These are phyloP conservation scores for Hysterangium stoloniferum DNA, from an alignment of 768 basidiomycete species.

Conservation along the genomic window DNA sequence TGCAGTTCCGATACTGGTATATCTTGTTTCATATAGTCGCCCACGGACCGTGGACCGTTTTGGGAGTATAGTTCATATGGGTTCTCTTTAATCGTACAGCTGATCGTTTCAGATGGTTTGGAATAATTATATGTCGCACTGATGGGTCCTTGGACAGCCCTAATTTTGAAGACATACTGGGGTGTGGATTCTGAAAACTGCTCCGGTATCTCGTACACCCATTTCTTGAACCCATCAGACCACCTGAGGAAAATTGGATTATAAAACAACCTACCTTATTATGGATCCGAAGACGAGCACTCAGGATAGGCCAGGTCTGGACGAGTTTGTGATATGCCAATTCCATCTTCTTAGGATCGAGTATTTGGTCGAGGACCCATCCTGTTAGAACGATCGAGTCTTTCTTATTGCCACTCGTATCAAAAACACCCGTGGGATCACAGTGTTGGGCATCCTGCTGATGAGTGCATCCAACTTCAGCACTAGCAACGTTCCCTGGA, in stretches of 20 bases:
- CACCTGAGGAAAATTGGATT: background rate
- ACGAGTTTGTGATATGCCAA: slow-evolving; percentile 5
- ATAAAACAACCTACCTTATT: slow-evolving; percentile 4
- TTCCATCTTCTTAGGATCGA: slow-evolving; percentile 9
- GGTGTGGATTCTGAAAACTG: slow-evolving; percentile 3
- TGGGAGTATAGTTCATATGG: slow-evolving; percentile 1
- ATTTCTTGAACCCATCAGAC: slow-evolving; percentile 4
- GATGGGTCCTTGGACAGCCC: background rate
- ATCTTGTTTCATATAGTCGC: slow-evolving; percentile 5
- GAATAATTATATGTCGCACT: background rate
- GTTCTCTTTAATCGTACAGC: slow-evolving; percentile 5
- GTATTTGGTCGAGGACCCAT: slow-evolving; percentile 9
- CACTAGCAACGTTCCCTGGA: no score
- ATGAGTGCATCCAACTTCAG: no score
- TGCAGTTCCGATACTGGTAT: slow-evolving; percentile 9
- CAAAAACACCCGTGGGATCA: slow-evolving; percentile 12
- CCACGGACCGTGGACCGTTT: slow-evolving; percentile 11
- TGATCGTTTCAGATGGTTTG: slow-evolving; percentile 1
- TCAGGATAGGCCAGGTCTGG: slow-evolving; percentile 11
- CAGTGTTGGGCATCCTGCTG: no score
- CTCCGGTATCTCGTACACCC: slow-evolving; percentile 10
- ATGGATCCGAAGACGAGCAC: slow-evolving; percentile 6
- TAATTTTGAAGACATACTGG: slow-evolving; percentile 6
- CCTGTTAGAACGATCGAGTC: slow-evolving; percentile 13
- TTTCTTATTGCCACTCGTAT: slow-evolving; percentile 11